These are phyloP conservation scores for Cryptococcus floricola DNA, from an alignment of 1,284 basidiomycete genomes.

Conservation along the genomic window DNA sequence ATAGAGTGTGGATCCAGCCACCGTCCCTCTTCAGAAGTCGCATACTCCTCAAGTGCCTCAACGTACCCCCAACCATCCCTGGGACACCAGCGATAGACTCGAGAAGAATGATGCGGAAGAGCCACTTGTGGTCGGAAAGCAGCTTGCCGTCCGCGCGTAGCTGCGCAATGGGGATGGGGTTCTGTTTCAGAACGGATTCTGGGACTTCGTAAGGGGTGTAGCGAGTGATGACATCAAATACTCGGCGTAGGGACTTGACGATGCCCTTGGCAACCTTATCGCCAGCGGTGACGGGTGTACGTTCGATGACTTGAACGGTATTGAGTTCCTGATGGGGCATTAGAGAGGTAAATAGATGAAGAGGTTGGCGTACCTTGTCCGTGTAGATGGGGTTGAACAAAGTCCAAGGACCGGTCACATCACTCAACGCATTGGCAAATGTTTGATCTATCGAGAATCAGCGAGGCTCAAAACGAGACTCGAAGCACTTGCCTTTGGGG, in stretches of 20 bases:
- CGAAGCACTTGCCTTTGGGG: conserved; percentile 30
- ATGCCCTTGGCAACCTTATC: conserved; percentile 69
- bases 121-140: conserved; percentile 71
- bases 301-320: conserved; percentile 63
- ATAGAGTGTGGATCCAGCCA: conserved; percentile 78
- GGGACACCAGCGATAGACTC: conserved; percentile 90
- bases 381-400: conserved; percentile 49
- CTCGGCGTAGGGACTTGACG: conserved; percentile 59
- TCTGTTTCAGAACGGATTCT: conserved; percentile 23
- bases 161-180: conserved; percentile 61
- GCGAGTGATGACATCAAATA: conserved; percentile 64
- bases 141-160: conserved; percentile 68
- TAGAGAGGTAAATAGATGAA: not conserved
- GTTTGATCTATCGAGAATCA: conserved; percentile 8
- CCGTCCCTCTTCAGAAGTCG: conserved; percentile 81
- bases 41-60: conserved; percentile 76
- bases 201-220: conserved; percentile 66
- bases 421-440: conserved; percentile 18
- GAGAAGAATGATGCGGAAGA: conserved; percentile 78
- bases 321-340: conserved; percentile 37
- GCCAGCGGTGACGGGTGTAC: conserved; percentile 60
- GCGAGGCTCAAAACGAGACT: not conserved
- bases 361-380: conserved; percentile 18
- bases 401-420: conserved; percentile 40
- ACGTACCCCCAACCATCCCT: conserved; percentile 86